Percentiles rank a stretch among this genome's conserved stretches.
These are phyloP conservation scores for Rhodotorula mucilaginosa DNA, from an alignment of 1,284 basidiomycete species.

Conservation along the genomic window DNA sequence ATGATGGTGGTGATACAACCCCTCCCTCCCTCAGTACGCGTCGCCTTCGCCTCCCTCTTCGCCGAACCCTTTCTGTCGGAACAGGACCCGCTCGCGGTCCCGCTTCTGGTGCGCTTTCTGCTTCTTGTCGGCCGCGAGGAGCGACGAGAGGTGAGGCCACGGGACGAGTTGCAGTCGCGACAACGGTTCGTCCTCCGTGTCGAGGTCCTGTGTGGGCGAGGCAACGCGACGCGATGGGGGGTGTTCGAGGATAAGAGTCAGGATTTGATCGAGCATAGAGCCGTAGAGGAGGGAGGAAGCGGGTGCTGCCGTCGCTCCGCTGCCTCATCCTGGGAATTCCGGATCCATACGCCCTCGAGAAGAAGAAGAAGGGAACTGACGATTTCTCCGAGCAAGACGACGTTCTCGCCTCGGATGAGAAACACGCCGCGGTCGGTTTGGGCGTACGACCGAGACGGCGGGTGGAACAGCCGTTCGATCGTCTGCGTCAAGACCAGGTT, in stretches of 20 bases:
- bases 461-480: constrained; percentile 74
- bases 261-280: no score
- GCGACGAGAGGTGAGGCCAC: constrained; percentile 57
- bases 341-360: no score
- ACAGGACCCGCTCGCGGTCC: constrained; percentile 68
- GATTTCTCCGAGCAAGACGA: constrained; percentile 93
- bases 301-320: neutral
- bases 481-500: constrained; percentile 52
- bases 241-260: neutral
- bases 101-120: constrained; percentile 54
- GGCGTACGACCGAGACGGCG: constrained; percentile 65
- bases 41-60: constrained; percentile 89
- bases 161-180: constrained; percentile 69
- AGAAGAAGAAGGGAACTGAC: no score
- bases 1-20: neutral
- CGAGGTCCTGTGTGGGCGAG: constrained; percentile 72
- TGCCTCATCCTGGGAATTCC: neutral
- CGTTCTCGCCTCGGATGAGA: constrained; percentile 96
- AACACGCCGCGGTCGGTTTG: constrained; percentile 84
- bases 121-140: constrained; percentile 65
- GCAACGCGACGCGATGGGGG: neutral
- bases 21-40: constrained; percentile 59
- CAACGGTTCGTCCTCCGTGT: constrained; percentile 78
- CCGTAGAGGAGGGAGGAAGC: neutral
- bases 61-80: constrained; percentile 74